phyloP scores from a whole-genome alignment of 2,329 filamentous ascomycete genomes.

The Neospermospora avenae region DNA sequence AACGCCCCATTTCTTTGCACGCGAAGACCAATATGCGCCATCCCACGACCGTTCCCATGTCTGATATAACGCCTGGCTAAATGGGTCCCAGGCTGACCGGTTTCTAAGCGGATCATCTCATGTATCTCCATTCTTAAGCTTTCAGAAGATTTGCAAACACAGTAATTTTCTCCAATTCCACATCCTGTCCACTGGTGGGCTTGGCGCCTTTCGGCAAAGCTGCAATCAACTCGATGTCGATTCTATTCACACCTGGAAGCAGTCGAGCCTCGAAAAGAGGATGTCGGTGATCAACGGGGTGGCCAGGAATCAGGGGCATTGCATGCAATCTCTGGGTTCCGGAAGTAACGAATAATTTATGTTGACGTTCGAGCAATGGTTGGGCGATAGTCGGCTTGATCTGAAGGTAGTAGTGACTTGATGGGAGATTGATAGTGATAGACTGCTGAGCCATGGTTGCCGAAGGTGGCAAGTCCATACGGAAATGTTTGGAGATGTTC shows the following conservation, averaged over 20 bases:
- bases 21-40: conserved; percentile 5
- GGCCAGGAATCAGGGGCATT: conserved; percentile 49
- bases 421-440: conserved; percentile 66
- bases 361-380: conserved; percentile 63
- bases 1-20: not conserved
- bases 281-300: conserved; percentile 51
- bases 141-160: conserved; percentile 69
- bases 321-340: conserved; percentile 58
- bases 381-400: conserved; percentile 64
- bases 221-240: conserved; percentile 76
- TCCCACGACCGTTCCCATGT: conserved; percentile 9
- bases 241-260: conserved; percentile 68
- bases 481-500: conserved; percentile 57
- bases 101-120: too few relatives aligned
- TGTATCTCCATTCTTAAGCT: conserved; percentile 13
- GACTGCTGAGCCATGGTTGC: conserved; percentile 66
- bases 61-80: conserved; percentile 10
- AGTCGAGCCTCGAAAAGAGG: conserved; percentile 75
- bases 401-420: conserved; percentile 66
- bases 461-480: conserved; percentile 63
- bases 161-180: conserved; percentile 76
- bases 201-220: conserved; percentile 58
- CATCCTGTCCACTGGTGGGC: conserved; percentile 54
- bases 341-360: conserved; percentile 71
- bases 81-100: not conserved